A percentile compares a stretch with the other conserved stretches of the same genome.
phyloP scores from a whole-genome alignment of 495 filamentous ascomycete species.

The Podospora sp. region DNA sequence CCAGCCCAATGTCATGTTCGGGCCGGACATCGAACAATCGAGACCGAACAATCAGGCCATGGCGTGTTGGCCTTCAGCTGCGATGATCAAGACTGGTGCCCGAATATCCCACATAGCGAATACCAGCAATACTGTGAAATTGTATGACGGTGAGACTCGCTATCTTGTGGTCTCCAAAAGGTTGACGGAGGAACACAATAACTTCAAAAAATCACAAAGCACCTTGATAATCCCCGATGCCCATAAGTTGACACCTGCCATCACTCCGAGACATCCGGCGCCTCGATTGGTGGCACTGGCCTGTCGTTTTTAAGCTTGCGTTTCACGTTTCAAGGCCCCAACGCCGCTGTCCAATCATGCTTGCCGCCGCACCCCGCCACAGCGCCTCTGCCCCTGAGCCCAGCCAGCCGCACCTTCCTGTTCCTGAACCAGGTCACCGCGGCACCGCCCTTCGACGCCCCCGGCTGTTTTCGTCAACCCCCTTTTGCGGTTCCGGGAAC shows the following conservation, averaged over 20 bases:
- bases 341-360: constrained; percentile 12
- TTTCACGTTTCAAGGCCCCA: constrained; percentile 23
- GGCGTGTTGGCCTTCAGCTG: neutral
- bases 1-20: neutral
- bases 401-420: constrained; percentile 7
- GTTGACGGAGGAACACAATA: neutral
- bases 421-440: neutral
- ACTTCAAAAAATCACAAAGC: neutral
- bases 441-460: neutral
- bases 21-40: neutral
- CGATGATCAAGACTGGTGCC: neutral
- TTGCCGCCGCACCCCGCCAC: constrained; percentile 17
- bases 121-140: neutral
- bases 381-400: constrained; percentile 15
- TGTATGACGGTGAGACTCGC: neutral
- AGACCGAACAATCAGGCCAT: neutral
- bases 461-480: neutral
- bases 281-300: neutral
- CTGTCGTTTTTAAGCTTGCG: constrained; percentile 21
- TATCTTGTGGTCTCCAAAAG: neutral
- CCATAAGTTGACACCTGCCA: neutral
- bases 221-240: neutral
- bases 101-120: neutral
- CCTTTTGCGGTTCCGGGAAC: constrained; percentile 2
- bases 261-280: neutral